A percentile compares a stretch with the other conserved stretches of the same genome.
Conservation (phyloP, 2,329 filamentous ascomycete species). For the Sporothrix globosa region DNA sequence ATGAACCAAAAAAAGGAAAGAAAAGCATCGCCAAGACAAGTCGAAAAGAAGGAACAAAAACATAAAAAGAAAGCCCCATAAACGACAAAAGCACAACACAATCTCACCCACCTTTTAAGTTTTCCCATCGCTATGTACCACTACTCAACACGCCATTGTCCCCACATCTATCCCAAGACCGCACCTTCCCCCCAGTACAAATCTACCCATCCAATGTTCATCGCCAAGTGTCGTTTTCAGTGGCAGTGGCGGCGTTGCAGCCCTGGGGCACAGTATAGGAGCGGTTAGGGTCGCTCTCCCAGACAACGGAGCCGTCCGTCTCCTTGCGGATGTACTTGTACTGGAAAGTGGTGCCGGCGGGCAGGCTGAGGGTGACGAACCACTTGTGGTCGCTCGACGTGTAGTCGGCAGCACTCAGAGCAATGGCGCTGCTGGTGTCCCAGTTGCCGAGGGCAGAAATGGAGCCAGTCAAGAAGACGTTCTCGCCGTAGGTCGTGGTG, state of each 20-base stretch:
- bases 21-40: not conserved
- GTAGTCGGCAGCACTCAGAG: slow-evolving; percentile 63
- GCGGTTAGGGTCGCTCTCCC: slow-evolving; percentile 66
- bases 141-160: not conserved
- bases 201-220: slow-evolving; percentile 5
- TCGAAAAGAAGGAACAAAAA: not conserved
- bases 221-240: slow-evolving; percentile 29
- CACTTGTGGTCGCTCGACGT: slow-evolving; percentile 63
- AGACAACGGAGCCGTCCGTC: slow-evolving; percentile 57
- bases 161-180: not conserved
- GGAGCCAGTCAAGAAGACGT: slow-evolving; percentile 66
- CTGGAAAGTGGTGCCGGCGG: slow-evolving; percentile 59
- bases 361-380: slow-evolving; percentile 59
- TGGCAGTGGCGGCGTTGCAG: slow-evolving; percentile 27
- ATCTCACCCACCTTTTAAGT: slow-evolving; percentile 7
- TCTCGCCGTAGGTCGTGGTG: slow-evolving; percentile 63
- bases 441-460: slow-evolving; percentile 64
- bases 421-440: slow-evolving; percentile 57
- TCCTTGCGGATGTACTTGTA: slow-evolving; percentile 71
- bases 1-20: not conserved
- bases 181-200: not conserved
- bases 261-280: slow-evolving; percentile 42
- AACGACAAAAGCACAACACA: not conserved
- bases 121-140: not conserved
- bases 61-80: not conserved